Percentiles rank a stretch among this genome's conserved stretches.
phyloP scores from a whole-genome alignment of 2,329 filamentous ascomycete genomes.

The Xylaria sp. region DNA sequence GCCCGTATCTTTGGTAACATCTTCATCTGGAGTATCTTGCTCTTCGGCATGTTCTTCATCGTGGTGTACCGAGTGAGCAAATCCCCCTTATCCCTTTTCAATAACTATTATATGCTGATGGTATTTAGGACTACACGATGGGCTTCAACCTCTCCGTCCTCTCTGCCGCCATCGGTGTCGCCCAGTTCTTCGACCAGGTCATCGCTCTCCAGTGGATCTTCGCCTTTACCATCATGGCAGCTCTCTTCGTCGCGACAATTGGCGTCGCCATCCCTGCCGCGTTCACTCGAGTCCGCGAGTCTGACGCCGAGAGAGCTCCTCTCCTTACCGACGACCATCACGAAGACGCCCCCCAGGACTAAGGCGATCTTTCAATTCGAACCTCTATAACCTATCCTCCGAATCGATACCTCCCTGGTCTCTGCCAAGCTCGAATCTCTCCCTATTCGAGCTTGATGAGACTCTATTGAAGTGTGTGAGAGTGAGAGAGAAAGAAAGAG shows the following conservation, averaged over 20 bases:
- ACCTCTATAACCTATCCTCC: no score
- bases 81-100: slow-evolving; percentile 6
- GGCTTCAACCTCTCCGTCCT: slow-evolving; percentile 74
- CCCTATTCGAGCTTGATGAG: neutral
- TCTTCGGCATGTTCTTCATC: slow-evolving; percentile 73
- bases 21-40: slow-evolving; percentile 78
- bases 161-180: slow-evolving; percentile 67
- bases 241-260: slow-evolving; percentile 65
- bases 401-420: no score
- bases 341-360: neutral
- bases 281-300: slow-evolving; percentile 46
- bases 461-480: neutral
- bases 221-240: slow-evolving; percentile 73
- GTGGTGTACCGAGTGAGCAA: slow-evolving; percentile 59
- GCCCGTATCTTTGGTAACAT: slow-evolving; percentile 81
- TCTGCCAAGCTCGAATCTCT: no score
- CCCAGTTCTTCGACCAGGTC: slow-evolving; percentile 67
- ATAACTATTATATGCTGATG: slow-evolving; percentile 12
- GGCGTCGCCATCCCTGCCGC: slow-evolving; percentile 59
- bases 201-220: slow-evolving; percentile 91
- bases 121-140: slow-evolving; percentile 60
- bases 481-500: no score
- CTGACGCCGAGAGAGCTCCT: slow-evolving; percentile 56
- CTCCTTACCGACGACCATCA: slow-evolving; percentile 48
- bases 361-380: neutral